These are phyloP conservation scores for Kwoniella shivajii DNA, from an alignment of 1,284 basidiomycete genomes.

Conservation along the genomic window DNA sequence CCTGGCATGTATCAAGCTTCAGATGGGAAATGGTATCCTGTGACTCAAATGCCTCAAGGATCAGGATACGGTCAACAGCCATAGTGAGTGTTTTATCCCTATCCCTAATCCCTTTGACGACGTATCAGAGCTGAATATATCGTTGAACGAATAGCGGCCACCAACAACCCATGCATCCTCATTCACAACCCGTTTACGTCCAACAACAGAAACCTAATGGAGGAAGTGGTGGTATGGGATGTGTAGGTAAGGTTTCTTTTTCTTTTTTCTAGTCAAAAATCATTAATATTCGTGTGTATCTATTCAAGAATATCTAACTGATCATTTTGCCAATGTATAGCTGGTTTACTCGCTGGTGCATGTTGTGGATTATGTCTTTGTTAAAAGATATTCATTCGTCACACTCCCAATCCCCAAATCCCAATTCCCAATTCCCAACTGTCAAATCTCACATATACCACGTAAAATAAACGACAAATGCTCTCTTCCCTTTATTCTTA, in stretches of 20 bases:
- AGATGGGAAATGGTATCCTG: constrained; percentile 33
- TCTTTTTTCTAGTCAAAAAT: too few relatives aligned
- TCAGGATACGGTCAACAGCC: constrained; percentile 7
- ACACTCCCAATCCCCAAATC: neutral
- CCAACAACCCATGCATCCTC: constrained; percentile 17
- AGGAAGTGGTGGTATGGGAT: constrained; percentile 6
- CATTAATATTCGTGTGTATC: too few relatives aligned
- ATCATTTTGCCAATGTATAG: too few relatives aligned
- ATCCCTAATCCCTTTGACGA: neutral
- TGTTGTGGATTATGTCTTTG: neutral
- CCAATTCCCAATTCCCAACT: neutral
- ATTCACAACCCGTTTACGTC: constrained; percentile 19
- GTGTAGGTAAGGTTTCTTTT: constrained; percentile 19
- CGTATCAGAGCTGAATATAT: neutral
- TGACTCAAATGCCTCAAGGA: constrained; percentile 17
- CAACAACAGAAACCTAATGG: constrained; percentile 6
- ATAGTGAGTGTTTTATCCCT: constrained; percentile 10
- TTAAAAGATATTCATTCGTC: neutral
- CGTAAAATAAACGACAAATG: too few relatives aligned
- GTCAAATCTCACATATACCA: too few relatives aligned
- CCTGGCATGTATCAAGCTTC: constrained; percentile 31
- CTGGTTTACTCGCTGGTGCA: too few relatives aligned
- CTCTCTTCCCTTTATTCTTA: too few relatives aligned
- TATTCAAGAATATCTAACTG: too few relatives aligned
- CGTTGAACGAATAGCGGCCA: constrained; percentile 8